Evolutionary conservation across 805 yeast species (phyloP).

Genomic region (Candida xiaguanensis): DNA sequence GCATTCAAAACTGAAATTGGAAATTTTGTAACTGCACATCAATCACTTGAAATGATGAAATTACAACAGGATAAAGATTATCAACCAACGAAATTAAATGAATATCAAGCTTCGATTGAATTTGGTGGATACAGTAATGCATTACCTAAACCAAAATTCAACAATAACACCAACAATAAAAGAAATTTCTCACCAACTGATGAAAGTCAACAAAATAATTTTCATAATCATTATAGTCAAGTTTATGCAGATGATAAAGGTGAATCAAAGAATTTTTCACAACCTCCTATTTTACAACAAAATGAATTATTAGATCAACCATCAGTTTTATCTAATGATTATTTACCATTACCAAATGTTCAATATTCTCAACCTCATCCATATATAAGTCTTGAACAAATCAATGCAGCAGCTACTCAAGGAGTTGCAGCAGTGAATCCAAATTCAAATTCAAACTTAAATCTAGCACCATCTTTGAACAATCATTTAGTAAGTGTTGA

Average conservation of each 20-base stretch:
- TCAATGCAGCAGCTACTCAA: conserved; percentile 9
- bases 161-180: background rate
- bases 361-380: conserved; percentile 9
- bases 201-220: conserved; percentile 3
- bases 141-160: conserved; percentile 11
- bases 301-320: background rate
- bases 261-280: background rate
- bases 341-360: background rate
- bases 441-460: conserved; percentile 3
- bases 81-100: conserved; percentile 29
- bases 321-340: conserved; percentile 3
- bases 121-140: conserved; percentile 37
- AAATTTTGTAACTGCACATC: conserved; percentile 24
- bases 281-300: background rate
- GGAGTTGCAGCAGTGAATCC: conserved; percentile 1
- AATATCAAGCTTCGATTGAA: conserved; percentile 34
- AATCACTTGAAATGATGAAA: conserved; percentile 26
- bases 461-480: conserved; percentile 5
- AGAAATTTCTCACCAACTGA: conserved; percentile 14
- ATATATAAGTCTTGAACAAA: conserved; percentile 11
- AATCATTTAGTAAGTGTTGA: conserved; percentile 1
- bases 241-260: conserved; percentile 12
- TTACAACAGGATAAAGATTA: conserved; percentile 21
- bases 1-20: conserved; percentile 26
- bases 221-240: conserved; percentile 14